Evolutionary conservation across 805 yeast species (phyloP).

Genomic region (Metschnikowia vanudenii): DNA sequence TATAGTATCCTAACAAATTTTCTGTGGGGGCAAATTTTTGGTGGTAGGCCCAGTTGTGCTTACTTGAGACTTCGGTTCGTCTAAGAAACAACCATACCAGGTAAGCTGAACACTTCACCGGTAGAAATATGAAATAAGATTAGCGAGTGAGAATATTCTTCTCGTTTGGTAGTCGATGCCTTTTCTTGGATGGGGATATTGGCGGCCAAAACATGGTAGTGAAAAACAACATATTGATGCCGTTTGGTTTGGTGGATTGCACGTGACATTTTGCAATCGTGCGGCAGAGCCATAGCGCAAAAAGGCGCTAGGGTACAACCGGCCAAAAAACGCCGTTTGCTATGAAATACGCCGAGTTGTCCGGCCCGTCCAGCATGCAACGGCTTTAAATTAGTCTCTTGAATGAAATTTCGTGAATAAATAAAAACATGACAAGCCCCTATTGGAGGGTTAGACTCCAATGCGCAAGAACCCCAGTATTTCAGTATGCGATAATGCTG

Average conservation of each 20-base stretch:
- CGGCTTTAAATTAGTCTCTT: no score
- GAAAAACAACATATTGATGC: not conserved
- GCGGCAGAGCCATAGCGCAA: constrained; percentile 1
- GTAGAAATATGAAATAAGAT: not conserved
- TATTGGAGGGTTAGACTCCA: no score
- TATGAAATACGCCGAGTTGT: no score
- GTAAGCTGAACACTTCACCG: not conserved
- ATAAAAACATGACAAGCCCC: no score
- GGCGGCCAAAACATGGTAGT: not conserved
- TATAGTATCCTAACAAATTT: not conserved
- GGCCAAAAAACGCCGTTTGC: not conserved
- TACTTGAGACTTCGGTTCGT: not conserved
- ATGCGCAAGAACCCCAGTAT: no score
- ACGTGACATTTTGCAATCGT: constrained; percentile 22
- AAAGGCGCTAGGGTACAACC: not conserved
- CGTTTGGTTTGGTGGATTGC: constrained; percentile 11
- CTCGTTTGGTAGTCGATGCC: not conserved
- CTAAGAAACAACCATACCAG: not conserved
- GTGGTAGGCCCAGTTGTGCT: not conserved
- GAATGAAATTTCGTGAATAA: no score
- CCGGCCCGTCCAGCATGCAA: no score
- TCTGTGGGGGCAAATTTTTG: not conserved
- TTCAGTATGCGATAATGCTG: no score
- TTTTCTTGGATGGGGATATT: not conserved
- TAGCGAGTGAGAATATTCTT: not conserved